Conservation (phyloP, 306 rosid species). For the Lablab purpureus region DNA sequence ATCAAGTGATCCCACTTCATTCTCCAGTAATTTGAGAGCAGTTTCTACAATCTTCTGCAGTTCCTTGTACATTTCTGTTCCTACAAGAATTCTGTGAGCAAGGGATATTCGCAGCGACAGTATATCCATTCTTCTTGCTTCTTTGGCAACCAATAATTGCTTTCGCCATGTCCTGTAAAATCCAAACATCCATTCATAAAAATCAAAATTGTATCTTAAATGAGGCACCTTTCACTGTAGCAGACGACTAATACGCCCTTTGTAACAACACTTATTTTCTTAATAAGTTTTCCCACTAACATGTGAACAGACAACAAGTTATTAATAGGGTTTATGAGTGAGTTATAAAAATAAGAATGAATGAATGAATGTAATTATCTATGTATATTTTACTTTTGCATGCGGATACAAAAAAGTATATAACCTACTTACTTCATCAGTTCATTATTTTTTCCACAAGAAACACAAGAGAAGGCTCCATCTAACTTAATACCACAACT, state of each 20-base stretch:
- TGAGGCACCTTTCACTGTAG: conserved; percentile 36
- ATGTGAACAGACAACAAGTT: conserved; percentile 18
- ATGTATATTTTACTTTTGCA: conserved; percentile 29
- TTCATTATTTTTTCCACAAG: conserved; percentile 78
- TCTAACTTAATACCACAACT: conserved; percentile 61
- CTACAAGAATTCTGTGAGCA: conserved; percentile 73
- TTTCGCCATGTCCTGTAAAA: conserved; percentile 85
- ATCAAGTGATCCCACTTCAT: conserved; percentile 83
- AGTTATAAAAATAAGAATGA: not conserved
- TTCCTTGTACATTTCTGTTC: conserved; percentile 65
- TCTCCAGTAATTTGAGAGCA: conserved; percentile 64
- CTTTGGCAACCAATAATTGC: conserved; percentile 78
- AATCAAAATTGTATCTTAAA: conserved; percentile 26
- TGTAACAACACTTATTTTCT: conserved; percentile 13
- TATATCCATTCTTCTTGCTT: conserved; percentile 91
- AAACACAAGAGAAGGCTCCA: conserved; percentile 79
- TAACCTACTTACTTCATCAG: conserved; percentile 74
- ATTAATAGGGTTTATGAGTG: conserved; percentile 6
- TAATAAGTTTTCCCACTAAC: conserved; percentile 6
- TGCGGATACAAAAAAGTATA: not conserved
- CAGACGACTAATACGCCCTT: conserved; percentile 8
- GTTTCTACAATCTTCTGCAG: conserved; percentile 65
- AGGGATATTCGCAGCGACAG: conserved; percentile 71
- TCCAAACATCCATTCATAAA: conserved; percentile 40
- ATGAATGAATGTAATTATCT: not conserved